A percentile compares a stretch with the other conserved stretches of the same genome.
Evolutionary conservation across 805 yeast genomes (phyloP).

Genomic region (Aciculoconidium aculeatum): DNA sequence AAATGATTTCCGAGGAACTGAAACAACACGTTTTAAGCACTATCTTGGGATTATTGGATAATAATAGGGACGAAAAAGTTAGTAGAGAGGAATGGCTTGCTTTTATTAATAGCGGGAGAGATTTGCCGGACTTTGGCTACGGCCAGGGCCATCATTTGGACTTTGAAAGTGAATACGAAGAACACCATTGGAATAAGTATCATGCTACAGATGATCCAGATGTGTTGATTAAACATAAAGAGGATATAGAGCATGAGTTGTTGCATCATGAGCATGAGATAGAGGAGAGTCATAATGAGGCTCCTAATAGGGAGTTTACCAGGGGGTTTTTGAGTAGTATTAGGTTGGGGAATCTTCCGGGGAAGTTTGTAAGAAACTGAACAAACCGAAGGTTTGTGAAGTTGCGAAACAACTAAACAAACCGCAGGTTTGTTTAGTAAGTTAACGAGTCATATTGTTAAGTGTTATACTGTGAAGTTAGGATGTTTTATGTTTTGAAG

Average conservation of each 20-base stretch:
- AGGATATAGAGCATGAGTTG: conserved; percentile 83
- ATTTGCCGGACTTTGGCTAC: conserved; percentile 84
- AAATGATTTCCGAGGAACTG: conserved; percentile 45
- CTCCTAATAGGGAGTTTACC: conserved; percentile 23
- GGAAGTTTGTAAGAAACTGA: conserved; percentile 20
- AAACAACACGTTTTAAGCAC: conserved; percentile 49
- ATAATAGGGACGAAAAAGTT: conserved; percentile 58
- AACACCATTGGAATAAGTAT: conserved; percentile 87
- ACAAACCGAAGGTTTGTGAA: conserved; percentile 1
- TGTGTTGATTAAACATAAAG: conserved; percentile 72
- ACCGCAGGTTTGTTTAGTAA: too few species aligned
- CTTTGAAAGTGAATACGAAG: conserved; percentile 88
- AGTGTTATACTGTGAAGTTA: too few species aligned
- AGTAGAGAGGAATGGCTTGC: conserved; percentile 64
- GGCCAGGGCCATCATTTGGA: conserved; percentile 95
- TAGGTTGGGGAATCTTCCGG: conserved; percentile 25
- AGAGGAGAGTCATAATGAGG: conserved; percentile 43
- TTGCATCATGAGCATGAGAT: conserved; percentile 83
- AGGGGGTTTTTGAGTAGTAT: conserved; percentile 26
- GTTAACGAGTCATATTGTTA: too few species aligned
- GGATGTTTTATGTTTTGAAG: too few species aligned
- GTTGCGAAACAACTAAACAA: background rate
- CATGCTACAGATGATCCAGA: conserved; percentile 79
- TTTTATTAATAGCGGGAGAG: conserved; percentile 57
- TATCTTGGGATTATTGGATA: conserved; percentile 58